Evolutionary conservation across 2,329 filamentous ascomycete species (phyloP).

Genomic region (Simplicillium aogashimaense): DNA sequence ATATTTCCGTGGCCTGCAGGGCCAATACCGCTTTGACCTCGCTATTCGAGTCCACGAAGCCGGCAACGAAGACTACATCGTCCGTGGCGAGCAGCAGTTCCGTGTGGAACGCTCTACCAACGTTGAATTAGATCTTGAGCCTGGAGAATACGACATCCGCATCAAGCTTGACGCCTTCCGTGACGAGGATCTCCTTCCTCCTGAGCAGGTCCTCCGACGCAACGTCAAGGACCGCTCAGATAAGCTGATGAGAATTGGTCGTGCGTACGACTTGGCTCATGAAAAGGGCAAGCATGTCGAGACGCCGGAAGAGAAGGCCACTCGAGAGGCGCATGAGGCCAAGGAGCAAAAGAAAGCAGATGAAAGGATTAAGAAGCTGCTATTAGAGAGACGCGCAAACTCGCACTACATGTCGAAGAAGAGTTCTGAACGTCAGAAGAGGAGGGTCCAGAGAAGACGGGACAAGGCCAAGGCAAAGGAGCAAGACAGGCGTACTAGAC

Average conservation of each 20-base stretch:
- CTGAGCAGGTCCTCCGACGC: slow-evolving; percentile 55
- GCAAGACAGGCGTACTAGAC: slow-evolving; percentile 13
- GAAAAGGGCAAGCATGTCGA: slow-evolving; percentile 49
- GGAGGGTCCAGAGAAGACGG: slow-evolving; percentile 2
- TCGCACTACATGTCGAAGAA: no score
- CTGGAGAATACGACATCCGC: slow-evolving; percentile 65
- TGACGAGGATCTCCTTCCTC: slow-evolving; percentile 30
- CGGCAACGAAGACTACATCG: slow-evolving; percentile 41
- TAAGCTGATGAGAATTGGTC: slow-evolving; percentile 62
- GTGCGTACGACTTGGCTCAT: slow-evolving; percentile 62
- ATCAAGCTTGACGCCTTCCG: slow-evolving; percentile 64
- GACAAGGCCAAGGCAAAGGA: slow-evolving; percentile 20
- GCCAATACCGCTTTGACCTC: slow-evolving; percentile 44
- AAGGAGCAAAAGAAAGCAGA: slow-evolving; percentile 17
- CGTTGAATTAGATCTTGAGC: slow-evolving; percentile 63
- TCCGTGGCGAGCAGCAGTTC: slow-evolving; percentile 42
- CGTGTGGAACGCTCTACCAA: slow-evolving; percentile 66
- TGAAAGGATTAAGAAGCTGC: slow-evolving; percentile 1
- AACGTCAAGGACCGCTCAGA: slow-evolving; percentile 55
- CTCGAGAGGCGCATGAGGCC: slow-evolving; percentile 29
- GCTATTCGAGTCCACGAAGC: slow-evolving; percentile 43
- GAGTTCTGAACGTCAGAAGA: background rate
- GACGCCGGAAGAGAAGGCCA: slow-evolving; percentile 35
- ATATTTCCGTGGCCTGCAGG: slow-evolving; percentile 46
- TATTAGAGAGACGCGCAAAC: no score